Evolutionary conservation across 2,329 filamentous ascomycete genomes (phyloP).

Genomic region (Thelonectria blattea): DNA sequence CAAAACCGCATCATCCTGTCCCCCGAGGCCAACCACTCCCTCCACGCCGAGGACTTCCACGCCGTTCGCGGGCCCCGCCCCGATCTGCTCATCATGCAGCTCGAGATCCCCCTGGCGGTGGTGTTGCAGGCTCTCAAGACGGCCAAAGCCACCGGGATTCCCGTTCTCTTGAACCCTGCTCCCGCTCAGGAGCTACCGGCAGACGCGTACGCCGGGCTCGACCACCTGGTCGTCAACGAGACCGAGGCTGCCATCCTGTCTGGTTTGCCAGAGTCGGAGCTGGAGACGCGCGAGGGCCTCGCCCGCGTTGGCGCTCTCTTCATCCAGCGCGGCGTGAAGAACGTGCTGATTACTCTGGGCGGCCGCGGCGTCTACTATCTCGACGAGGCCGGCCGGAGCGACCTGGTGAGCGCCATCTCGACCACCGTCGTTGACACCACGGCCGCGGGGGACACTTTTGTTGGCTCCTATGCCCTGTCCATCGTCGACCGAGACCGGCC

Average conservation of each 20-base stretch:
- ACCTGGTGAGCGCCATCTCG: conserved; percentile 67
- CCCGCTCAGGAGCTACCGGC: conserved; percentile 73
- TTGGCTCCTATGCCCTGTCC: conserved; percentile 82
- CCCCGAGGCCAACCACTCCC: conserved; percentile 71
- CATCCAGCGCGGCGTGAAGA: conserved; percentile 70
- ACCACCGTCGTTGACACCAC: conserved; percentile 89
- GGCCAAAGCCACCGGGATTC: conserved; percentile 55
- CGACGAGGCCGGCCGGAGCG: conserved; percentile 49
- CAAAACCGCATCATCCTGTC: conserved; percentile 80
- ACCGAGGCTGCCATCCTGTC: conserved; percentile 81
- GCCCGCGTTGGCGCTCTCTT: conserved; percentile 63
- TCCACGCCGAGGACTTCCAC: conserved; percentile 46
- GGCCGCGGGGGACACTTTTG: conserved; percentile 92
- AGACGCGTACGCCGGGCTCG: conserved; percentile 69
- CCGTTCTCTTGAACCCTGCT: conserved; percentile 85
- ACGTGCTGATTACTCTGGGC: conserved; percentile 85
- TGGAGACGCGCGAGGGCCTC: conserved; percentile 54
- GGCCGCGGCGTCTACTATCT: conserved; percentile 76
- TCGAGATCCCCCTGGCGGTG: conserved; percentile 74
- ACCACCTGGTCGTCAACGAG: conserved; percentile 88
- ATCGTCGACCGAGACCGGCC: conserved; percentile 57
- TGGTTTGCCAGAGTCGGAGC: conserved; percentile 55
- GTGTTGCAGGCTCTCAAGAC: conserved; percentile 65
- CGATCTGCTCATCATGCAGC: conserved; percentile 75
- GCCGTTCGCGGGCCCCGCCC: conserved; percentile 49